A percentile compares a stretch with the other conserved stretches of the same genome.
These are phyloP conservation scores for Mortierella sp. DNA, from an alignment of 371 early-diverging fungal genomes.

Conservation along the genomic window DNA sequence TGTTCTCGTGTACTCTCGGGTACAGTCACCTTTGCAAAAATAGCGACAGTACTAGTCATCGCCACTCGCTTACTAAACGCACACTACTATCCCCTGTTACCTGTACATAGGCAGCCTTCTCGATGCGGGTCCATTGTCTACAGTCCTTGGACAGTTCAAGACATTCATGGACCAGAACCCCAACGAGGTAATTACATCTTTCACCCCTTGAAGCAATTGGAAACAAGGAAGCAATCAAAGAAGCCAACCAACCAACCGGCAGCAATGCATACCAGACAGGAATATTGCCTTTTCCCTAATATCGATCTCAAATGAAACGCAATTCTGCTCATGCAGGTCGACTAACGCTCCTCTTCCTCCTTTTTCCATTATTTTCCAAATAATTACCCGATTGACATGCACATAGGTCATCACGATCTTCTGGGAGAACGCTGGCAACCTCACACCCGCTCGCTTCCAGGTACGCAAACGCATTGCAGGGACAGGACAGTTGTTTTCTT, in stretches of 20 bases:
- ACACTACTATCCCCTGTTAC: background rate
- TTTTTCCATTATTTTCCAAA: background rate
- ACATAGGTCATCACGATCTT: slow-evolving; percentile 74
- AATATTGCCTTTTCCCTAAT: background rate
- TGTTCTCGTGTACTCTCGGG: background rate
- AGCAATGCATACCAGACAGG: background rate
- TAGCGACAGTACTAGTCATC: background rate
- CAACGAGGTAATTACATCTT: slow-evolving; percentile 61
- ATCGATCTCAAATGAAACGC: too few species aligned
- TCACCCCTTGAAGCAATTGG: background rate
- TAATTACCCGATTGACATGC: background rate
- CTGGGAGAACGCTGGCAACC: slow-evolving; percentile 74
- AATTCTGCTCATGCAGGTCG: background rate
- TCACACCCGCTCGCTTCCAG: slow-evolving; percentile 64
- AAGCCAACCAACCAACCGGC: background rate
- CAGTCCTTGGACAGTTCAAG: slow-evolving; percentile 64
- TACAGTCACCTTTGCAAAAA: background rate
- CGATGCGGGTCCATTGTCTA: slow-evolving; percentile 69
- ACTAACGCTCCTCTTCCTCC: background rate
- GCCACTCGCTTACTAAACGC: background rate
- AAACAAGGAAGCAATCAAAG: too few species aligned
- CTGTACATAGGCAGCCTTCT: slow-evolving; percentile 55
- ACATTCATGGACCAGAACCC: slow-evolving; percentile 72
- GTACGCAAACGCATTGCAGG: slow-evolving; percentile 7
- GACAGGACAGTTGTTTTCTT: background rate